Conservation (phyloP, 106 monocot species). For the Posidonia australis region DNA sequence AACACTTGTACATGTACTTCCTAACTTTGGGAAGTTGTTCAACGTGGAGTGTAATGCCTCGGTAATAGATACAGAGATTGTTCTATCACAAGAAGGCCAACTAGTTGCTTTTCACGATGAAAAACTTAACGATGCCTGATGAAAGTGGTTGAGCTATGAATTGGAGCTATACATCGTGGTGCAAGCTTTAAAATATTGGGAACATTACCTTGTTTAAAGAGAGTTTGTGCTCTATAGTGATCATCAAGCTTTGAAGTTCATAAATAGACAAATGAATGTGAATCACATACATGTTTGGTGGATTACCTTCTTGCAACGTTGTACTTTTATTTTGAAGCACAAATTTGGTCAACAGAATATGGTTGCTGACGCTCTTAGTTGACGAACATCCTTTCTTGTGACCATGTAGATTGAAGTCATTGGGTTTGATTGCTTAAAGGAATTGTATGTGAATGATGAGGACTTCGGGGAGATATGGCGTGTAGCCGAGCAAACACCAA, state of each 20-base stretch:
- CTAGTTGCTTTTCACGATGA: neutral
- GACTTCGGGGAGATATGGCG: neutral
- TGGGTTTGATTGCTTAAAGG: constrained; percentile 2
- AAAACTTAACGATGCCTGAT: neutral
- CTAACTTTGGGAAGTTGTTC: neutral
- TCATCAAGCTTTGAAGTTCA: neutral
- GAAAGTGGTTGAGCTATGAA: constrained; percentile 1
- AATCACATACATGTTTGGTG: neutral
- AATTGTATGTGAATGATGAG: neutral
- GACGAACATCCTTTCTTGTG: neutral
- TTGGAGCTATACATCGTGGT: neutral
- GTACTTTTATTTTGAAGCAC: neutral
- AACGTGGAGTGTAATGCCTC: neutral
- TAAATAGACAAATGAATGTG: neutral
- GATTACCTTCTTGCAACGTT: neutral
- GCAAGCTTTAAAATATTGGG: neutral
- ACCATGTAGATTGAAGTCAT: neutral
- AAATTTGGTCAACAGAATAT: neutral
- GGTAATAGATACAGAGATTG: neutral
- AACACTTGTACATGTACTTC: neutral
- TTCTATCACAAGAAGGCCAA: neutral
- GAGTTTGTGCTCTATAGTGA: constrained; percentile 1
- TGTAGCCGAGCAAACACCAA: no score
- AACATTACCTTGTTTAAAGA: neutral
- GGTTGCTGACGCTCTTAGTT: constrained; percentile 7